A percentile compares a stretch with the other conserved stretches of the same genome.
Evolutionary conservation across 1,284 basidiomycete species (phyloP).

Genomic region (Pterulicium gracile): DNA sequence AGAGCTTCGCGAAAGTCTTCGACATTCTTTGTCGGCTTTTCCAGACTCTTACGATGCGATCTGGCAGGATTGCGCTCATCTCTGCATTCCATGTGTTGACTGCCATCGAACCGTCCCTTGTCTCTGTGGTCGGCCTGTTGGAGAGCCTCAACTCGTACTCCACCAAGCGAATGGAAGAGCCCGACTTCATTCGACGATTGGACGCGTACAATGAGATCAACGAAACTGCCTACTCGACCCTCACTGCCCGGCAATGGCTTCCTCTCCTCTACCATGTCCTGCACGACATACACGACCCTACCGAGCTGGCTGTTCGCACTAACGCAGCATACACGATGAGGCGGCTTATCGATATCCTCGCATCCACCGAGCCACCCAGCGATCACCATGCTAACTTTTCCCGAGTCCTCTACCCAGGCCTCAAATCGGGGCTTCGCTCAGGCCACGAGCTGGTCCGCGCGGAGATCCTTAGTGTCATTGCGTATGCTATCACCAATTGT

Average conservation of each 20-base stretch:
- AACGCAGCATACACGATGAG: constrained; percentile 74
- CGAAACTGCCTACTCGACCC: constrained; percentile 38
- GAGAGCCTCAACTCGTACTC: constrained; percentile 84
- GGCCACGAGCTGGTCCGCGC: constrained; percentile 83
- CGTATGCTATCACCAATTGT: constrained; percentile 66
- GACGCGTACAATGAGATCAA: constrained; percentile 72
- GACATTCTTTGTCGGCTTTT: constrained; percentile 67
- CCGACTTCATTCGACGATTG: constrained; percentile 86
- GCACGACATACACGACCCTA: constrained; percentile 81
- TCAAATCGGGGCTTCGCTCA: constrained; percentile 76
- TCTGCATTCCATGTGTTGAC: constrained; percentile 56
- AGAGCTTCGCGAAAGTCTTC: constrained; percentile 49
- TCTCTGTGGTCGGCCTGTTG: constrained; percentile 42
- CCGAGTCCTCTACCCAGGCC: constrained; percentile 65
- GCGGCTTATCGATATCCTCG: constrained; percentile 64
- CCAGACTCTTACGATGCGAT: constrained; percentile 61
- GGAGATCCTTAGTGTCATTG: constrained; percentile 78
- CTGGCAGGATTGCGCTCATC: constrained; percentile 59
- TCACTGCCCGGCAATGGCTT: constrained; percentile 65
- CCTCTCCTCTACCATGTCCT: constrained; percentile 81
- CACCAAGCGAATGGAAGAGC: constrained; percentile 74
- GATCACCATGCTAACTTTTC: constrained; percentile 49
- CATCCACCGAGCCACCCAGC: constrained; percentile 19
- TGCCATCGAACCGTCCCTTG: constrained; percentile 36
- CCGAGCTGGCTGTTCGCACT: constrained; percentile 81